Conservation (phyloP, 2,329 filamentous ascomycete genomes). For the Diaporthe citriasiana region DNA sequence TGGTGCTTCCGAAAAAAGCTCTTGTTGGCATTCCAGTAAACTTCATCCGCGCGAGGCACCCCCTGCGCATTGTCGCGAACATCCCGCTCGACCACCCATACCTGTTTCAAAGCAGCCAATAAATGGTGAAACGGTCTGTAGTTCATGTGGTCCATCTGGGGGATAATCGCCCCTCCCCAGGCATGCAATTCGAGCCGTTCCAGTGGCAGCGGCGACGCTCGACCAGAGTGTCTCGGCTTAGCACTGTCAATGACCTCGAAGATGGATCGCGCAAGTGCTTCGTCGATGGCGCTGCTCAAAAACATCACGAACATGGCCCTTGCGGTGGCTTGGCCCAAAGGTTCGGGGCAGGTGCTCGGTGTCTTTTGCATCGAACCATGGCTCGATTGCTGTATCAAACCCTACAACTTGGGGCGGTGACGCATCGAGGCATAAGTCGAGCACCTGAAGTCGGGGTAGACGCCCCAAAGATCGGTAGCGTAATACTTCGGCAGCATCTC, state of each 20-base stretch:
- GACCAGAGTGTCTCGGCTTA: not conserved
- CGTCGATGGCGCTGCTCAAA: slow-evolving; percentile 40
- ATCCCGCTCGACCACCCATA: slow-evolving; percentile 33
- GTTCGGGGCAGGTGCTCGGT: not conserved
- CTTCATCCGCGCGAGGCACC: slow-evolving; percentile 32
- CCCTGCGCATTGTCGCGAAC: slow-evolving; percentile 38
- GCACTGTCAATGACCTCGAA: slow-evolving; percentile 33
- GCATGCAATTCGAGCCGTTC: slow-evolving; percentile 25
- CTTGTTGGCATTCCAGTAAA: not conserved
- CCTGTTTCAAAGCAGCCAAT: slow-evolving; percentile 3
- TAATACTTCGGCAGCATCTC: slow-evolving; percentile 35
- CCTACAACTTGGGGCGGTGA: too few relatives aligned
- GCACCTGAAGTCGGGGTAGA: slow-evolving; percentile 2
- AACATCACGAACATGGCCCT: slow-evolving; percentile 34
- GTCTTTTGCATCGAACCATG: slow-evolving; percentile 36
- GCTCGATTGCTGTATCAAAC: slow-evolving; percentile 21
- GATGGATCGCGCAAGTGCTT: slow-evolving; percentile 34
- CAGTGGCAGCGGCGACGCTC: not conserved
- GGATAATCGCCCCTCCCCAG: too few relatives aligned
- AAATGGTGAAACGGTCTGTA: too few relatives aligned
- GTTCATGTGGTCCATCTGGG: too few relatives aligned
- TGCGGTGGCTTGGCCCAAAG: too few relatives aligned
- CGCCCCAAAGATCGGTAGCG: slow-evolving; percentile 38
- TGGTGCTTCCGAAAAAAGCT: too few relatives aligned
- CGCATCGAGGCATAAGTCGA: too few relatives aligned